Evolutionary conservation across 352 stramenopile genomes (phyloP), one percentile per base, ranked within the genome.

Genomic region (Salisapilia sapeloensis): DNA sequence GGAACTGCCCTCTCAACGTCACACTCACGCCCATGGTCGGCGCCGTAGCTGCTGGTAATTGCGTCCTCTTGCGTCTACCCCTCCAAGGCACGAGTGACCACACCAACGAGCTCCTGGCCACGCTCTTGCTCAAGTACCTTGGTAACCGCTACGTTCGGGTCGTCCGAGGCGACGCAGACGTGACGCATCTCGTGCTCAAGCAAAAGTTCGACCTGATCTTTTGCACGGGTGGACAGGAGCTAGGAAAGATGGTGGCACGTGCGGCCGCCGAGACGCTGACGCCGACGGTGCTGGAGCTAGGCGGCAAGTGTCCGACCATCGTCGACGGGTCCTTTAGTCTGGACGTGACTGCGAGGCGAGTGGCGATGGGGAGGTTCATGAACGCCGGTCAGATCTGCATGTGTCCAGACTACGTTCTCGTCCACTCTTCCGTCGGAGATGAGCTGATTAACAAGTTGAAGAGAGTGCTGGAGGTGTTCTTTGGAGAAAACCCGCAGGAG

Each of bases 301-400:
- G 93, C 38, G 94, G 94, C 29, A 96, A 97, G 58, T 78, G 58
- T 8, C 89, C 89, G 1, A 61, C 55, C n/a, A 84, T 94, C 31
- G 53, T 96, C 18, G 79, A 93, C 33, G 40, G 39, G 12, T 64
- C 59, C 16, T 45, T 56, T 1, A 53, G 82, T 22, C 17, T 79
- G 7, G 43, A 49, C 9, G 23, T 87, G 2, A 44, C 83, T n/a
- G 75, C 72, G 1, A 56, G 78, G 28, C 66, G 92, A 11, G 65
- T 98, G 22, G 51, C 78, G 1, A 95, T 62, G 57, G 65, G 56
- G 6, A 85, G 91, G 33, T 83, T 72, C 19, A 42, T 80, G 10
- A 98, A 98, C 53, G 41, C 48, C 11, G 92, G 93, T 4, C 93
- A 98, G 57, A 96, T 74, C 7, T 98, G 92, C 52, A 67, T 97